Evolutionary conservation across 2,329 filamentous ascomycete genomes (phyloP), one percentile per base, ranked within the genome.

Genomic region (Nothomitra cinnamomea): DNA sequence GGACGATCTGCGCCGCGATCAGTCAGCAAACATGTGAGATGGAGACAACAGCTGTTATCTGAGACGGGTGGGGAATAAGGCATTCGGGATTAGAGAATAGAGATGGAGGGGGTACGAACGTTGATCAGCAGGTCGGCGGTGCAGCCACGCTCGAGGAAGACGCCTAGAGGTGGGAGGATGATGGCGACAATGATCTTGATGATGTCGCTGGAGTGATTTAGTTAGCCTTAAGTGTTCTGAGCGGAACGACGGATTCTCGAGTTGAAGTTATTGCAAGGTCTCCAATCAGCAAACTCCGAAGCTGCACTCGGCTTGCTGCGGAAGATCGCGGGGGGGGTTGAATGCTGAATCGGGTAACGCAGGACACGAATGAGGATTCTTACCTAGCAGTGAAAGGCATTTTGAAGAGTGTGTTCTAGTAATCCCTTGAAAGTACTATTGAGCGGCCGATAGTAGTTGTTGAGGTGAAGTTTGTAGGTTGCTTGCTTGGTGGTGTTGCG

Each of bases 51-150:
- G 28, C 28, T 4, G 10, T 32, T 32, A 10, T 10, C 28, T 32
- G 4, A 10, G 28, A 10, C 28, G 10, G 10, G 28, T 32, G 28
- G 28, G 28, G 28, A 10, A 32, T 32, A 32, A 32, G 28, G 28
- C 4, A 32, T 32, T 32, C 5, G n/a, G n/a, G n/a, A n/a, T n/a
- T n/a, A 32, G 28, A 10, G 28, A 32, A 5, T 32, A 10, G 28
- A 32, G 28, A 32, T 32, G 28, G 28, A 10, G 28, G 28, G 28
- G 10, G 10, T 32, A 32, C 28, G 28, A 4, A 32, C 28, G 56
- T 70, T 70, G 57, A 70, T 70, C 19, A 68, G 54, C 22, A 71
- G 59, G 49, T 70, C 67, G 5, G 61, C 62, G 24, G 61, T 61
- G 53, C 67, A 70, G 32, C 67, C 68, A 2, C 62, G 61, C 53